Evolutionary conservation across 2,329 filamentous ascomycete genomes (phyloP).

Genomic region (Claviceps arundinis): DNA sequence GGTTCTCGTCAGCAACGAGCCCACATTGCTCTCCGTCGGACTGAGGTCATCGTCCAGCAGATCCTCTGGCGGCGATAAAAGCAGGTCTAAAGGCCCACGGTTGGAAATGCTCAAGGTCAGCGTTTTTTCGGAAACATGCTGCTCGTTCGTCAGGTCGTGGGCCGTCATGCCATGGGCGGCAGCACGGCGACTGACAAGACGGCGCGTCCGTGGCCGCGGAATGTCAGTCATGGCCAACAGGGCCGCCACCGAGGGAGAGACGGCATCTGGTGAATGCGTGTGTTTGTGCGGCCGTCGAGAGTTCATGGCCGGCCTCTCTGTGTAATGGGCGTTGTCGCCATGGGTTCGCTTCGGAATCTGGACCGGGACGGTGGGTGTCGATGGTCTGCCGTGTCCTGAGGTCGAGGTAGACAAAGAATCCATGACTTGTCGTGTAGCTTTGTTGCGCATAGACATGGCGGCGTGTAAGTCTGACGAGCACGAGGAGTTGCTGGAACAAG

Average conservation of each 20-base stretch:
- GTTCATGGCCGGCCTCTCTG: conserved; percentile 25
- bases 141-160: conserved; percentile 27
- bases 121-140: conserved; percentile 44
- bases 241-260: conserved; percentile 47
- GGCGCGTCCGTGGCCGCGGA: conserved; percentile 26
- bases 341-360: conserved; percentile 37
- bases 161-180: conserved; percentile 38
- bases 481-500: conserved; percentile 4
- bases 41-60: conserved; percentile 34
- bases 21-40: conserved; percentile 37
- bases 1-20: conserved; percentile 38
- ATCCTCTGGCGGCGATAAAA: conserved; percentile 49
- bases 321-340: conserved; percentile 21
- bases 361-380: conserved; percentile 35
- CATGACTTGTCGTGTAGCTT: conserved; percentile 16
- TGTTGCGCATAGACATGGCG: conserved; percentile 22
- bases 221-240: conserved; percentile 50
- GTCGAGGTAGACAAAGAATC: conserved; percentile 14
- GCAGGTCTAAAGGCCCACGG: conserved; percentile 42
- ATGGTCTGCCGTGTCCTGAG: conserved; percentile 16
- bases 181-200: conserved; percentile 19
- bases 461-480: conserved; percentile 13
- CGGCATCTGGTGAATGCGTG: conserved; percentile 36
- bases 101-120: conserved; percentile 41
- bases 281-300: conserved; percentile 24